A percentile compares a stretch with the other conserved stretches of the same genome.
phyloP scores from a whole-genome alignment of 805 yeast genomes.

The Isabelozyma gotoi region DNA sequence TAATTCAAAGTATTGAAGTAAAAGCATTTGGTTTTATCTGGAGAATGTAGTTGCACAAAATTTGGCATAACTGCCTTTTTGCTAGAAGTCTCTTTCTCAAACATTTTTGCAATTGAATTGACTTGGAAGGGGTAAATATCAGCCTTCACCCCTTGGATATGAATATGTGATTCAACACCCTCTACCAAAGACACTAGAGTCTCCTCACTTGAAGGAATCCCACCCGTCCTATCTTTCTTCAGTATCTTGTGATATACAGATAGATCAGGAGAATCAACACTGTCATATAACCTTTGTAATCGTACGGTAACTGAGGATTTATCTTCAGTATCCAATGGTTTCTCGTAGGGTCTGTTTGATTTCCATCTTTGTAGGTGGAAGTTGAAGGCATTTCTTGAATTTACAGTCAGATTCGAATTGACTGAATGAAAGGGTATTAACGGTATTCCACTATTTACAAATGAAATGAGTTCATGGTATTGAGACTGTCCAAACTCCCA shows the following conservation, averaged over 20 bases:
- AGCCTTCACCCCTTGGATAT: constrained; percentile 46
- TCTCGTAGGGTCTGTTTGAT: constrained; percentile 10
- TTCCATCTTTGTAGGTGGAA: constrained; percentile 36
- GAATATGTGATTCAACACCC: constrained; percentile 11
- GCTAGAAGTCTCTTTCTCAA: constrained; percentile 46
- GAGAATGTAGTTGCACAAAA: constrained; percentile 22
- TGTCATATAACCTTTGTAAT: constrained; percentile 34
- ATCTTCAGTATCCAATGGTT: constrained; percentile 2
- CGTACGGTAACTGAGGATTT: constrained; percentile 13
- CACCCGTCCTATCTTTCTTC: neutral
- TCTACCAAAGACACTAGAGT: constrained; percentile 13
- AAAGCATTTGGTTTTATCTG: constrained; percentile 13
- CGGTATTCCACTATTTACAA: neutral
- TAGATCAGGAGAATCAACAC: constrained; percentile 28
- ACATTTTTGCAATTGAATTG: constrained; percentile 62
- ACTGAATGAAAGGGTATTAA: neutral
- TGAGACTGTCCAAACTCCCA: neutral
- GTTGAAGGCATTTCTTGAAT: constrained; percentile 9
- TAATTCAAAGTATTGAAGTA: constrained; percentile 36
- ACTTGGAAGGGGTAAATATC: constrained; percentile 56
- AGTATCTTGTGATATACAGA: constrained; percentile 8
- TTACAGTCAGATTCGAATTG: neutral
- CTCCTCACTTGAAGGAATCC: constrained; percentile 8
- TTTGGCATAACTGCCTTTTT: constrained; percentile 34
- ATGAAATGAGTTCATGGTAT: neutral